Conservation (phyloP, 495 filamentous ascomycete genomes). For the Podospora appendiculata region DNA sequence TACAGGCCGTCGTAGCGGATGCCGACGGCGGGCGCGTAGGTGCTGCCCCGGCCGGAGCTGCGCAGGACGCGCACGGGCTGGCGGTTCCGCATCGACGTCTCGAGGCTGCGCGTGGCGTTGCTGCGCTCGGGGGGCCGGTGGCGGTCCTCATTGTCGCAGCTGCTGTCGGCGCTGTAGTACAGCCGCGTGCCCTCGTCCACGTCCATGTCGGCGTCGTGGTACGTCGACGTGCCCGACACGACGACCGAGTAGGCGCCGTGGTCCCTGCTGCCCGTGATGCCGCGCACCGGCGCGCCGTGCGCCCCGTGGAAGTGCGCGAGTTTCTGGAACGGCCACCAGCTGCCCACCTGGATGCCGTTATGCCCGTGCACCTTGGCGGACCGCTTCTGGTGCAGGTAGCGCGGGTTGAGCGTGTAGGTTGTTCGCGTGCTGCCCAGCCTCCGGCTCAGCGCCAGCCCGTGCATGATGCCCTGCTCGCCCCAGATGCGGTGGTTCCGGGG, state of each 20-base stretch:
- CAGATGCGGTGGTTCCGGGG: conserved; percentile 21
- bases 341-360: conserved; percentile 35
- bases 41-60: conserved; percentile 8
- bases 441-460: conserved; percentile 22
- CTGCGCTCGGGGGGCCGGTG: conserved; percentile 9
- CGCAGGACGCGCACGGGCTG: conserved; percentile 43
- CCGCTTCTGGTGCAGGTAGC: conserved; percentile 3
- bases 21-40: conserved; percentile 30
- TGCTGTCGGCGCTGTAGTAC: conserved; percentile 40
- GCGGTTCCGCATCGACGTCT: conserved; percentile 14
- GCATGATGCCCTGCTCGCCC: conserved; percentile 29
- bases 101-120: conserved; percentile 27
- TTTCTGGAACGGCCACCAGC: conserved; percentile 45
- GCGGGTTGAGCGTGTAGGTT: conserved; percentile 21
- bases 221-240: conserved; percentile 28
- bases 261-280: conserved; percentile 33
- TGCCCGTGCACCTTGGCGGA: conserved; percentile 34
- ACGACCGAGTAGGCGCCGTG: conserved; percentile 41
- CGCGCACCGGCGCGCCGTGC: conserved; percentile 35
- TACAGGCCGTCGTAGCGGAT: conserved; percentile 50
- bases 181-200: conserved; percentile 34
- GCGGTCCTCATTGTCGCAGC: conserved; percentile 17
- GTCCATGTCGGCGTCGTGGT: conserved; percentile 35
- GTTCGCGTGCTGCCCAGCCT: neutral
- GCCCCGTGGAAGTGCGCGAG: conserved; percentile 43